phyloP scores from a whole-genome alignment of 1,284 basidiomycete genomes.

The Cutaneotrichosporon sp. region DNA sequence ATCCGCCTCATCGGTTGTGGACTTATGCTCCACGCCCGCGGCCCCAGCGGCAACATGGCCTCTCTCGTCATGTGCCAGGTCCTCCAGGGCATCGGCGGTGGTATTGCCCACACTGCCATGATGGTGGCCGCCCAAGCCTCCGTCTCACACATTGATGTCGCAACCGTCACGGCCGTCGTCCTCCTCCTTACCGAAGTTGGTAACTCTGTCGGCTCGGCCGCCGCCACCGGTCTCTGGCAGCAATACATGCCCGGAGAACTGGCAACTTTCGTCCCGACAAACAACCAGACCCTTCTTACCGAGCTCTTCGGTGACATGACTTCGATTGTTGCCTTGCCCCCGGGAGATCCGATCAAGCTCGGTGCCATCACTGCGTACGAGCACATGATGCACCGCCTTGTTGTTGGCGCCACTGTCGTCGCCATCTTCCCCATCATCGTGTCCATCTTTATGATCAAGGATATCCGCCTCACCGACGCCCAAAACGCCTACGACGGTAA shows the following conservation, averaged over 20 bases:
- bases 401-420: constrained; percentile 45
- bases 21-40: constrained; percentile 72
- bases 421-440: constrained; percentile 51
- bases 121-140: constrained; percentile 74
- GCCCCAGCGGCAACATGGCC: constrained; percentile 56
- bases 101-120: constrained; percentile 66
- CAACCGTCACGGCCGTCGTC: constrained; percentile 75
- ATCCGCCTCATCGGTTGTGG: constrained; percentile 69
- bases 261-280: constrained; percentile 50
- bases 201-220: constrained; percentile 57
- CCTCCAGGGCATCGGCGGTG: constrained; percentile 56
- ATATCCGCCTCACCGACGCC: constrained; percentile 54
- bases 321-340: constrained; percentile 55
- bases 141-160: constrained; percentile 67
- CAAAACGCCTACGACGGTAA: constrained; percentile 55
- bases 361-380: constrained; percentile 59
- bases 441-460: constrained; percentile 48
- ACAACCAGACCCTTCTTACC: constrained; percentile 43
- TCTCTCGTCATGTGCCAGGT: constrained; percentile 59
- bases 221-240: constrained; percentile 48
- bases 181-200: constrained; percentile 63
- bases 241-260: constrained; percentile 53
- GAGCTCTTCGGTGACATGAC: constrained; percentile 60
- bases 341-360: constrained; percentile 60
- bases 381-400: constrained; percentile 49